Evolutionary conservation across 83 land plant genomes (phyloP).

Genomic region (Isoetes engelmannii): DNA sequence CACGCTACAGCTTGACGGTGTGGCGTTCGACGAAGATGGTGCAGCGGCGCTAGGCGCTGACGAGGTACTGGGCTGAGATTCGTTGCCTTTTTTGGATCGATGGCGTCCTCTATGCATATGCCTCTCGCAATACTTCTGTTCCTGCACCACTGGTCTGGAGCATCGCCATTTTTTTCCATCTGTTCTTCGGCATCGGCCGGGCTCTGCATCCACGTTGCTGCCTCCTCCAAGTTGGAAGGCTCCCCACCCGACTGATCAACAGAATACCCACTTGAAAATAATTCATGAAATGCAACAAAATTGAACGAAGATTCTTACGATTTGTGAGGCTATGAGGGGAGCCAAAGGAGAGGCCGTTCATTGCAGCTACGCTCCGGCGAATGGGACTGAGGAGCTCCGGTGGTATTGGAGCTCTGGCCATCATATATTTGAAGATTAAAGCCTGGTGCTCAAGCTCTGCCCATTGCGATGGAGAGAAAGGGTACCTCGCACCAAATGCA

Average conservation of each 20-base stretch:
- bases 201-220: slow-evolving; percentile 53
- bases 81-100: slow-evolving; percentile 78
- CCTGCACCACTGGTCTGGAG: slow-evolving; percentile 54
- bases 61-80: slow-evolving; percentile 35
- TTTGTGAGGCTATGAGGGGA: no score
- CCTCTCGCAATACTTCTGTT: slow-evolving; percentile 63
- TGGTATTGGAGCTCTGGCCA: slow-evolving; percentile 44
- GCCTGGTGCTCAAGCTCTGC: slow-evolving; percentile 63
- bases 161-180: slow-evolving; percentile 87
- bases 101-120: slow-evolving; percentile 78
- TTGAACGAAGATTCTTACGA: no score
- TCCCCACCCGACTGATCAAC: slow-evolving; percentile 46
- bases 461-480: slow-evolving; percentile 57
- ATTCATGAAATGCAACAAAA: no score
- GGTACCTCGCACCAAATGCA: slow-evolving; percentile 35
- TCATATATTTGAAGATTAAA: slow-evolving; percentile 54
- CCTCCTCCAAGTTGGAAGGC: slow-evolving; percentile 48
- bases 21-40: background rate
- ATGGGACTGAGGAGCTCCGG: slow-evolving; percentile 44
- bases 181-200: slow-evolving; percentile 62
- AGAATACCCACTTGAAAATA: no score
- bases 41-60: slow-evolving; percentile 13
- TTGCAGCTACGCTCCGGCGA: slow-evolving; percentile 27
- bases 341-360: slow-evolving; percentile 5
- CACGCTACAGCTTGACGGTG: background rate